These are phyloP conservation scores for Paralagenidium karlingii DNA, from an alignment of 352 stramenopile genomes.

Conservation along the genomic window DNA sequence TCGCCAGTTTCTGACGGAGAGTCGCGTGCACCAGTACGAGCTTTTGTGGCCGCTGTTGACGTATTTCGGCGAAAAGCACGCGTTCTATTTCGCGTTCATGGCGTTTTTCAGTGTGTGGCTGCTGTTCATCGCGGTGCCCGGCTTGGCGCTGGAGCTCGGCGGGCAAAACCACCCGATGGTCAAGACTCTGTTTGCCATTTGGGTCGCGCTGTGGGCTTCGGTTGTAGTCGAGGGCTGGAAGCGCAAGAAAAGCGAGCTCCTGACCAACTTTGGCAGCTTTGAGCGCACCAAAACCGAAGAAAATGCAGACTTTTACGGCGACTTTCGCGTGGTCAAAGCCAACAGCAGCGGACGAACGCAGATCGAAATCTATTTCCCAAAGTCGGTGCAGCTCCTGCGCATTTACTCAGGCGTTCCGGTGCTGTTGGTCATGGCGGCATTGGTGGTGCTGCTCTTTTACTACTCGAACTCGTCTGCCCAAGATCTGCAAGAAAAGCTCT, in stretches of 20 bases:
- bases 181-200: conserved; percentile 52
- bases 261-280: conserved; percentile 68
- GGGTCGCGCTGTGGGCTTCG: conserved; percentile 79
- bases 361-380: conserved; percentile 50
- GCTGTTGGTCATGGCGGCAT: conserved; percentile 33
- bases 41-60: conserved; percentile 68
- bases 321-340: conserved; percentile 46
- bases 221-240: conserved; percentile 85
- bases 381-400: conserved; percentile 35
- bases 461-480: not conserved
- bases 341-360: conserved; percentile 11
- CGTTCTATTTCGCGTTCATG: conserved; percentile 69
- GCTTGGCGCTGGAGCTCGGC: conserved; percentile 19
- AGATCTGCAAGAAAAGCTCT: conserved; percentile 27
- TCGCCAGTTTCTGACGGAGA: conserved; percentile 45
- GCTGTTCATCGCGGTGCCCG: conserved; percentile 33
- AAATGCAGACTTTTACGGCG: conserved; percentile 39
- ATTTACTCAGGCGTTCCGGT: conserved; percentile 45
- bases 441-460: conserved; percentile 36
- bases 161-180: too few species aligned
- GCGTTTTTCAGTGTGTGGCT: conserved; percentile 67
- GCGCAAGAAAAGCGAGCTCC: conserved; percentile 71
- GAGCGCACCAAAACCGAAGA: conserved; percentile 40
- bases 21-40: conserved; percentile 52
- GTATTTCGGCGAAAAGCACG: conserved; percentile 75